phyloP scores from a whole-genome alignment of 1,139 yeast species.

The Saccharomycopsis crataegensis region DNA sequence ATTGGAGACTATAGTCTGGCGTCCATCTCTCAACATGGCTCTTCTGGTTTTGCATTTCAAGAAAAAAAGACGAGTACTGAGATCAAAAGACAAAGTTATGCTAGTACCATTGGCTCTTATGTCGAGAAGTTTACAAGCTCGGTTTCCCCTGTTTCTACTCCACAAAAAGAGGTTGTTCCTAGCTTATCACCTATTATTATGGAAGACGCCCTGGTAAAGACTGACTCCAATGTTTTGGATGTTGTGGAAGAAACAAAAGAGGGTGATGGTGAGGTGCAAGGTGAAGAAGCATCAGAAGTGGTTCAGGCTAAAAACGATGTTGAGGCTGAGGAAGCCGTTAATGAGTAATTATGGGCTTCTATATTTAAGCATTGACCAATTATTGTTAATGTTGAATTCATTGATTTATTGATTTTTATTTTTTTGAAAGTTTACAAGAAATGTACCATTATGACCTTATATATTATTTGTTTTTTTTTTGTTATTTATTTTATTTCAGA shows the following conservation, averaged over 20 bases:
- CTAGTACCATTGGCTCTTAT: constrained; percentile 14
- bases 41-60: constrained; percentile 10
- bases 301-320: too few species aligned
- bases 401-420: too few species aligned
- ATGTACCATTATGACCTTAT: too few species aligned
- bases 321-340: too few species aligned
- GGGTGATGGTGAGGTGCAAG: not conserved
- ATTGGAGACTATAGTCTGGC: not conserved
- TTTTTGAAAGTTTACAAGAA: too few species aligned
- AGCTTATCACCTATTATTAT: too few species aligned
- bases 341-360: too few species aligned
- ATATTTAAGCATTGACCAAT: too few species aligned
- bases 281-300: too few species aligned
- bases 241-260: not conserved
- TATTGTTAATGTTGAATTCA: too few species aligned
- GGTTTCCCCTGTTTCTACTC: not conserved
- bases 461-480: too few species aligned
- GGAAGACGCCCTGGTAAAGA: not conserved
- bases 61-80: constrained; percentile 3
- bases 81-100: constrained; percentile 15
- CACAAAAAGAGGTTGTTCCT: not conserved
- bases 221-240: not conserved
- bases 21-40: not conserved
- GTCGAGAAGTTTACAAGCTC: constrained; percentile 4
- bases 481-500: too few species aligned